These are phyloP conservation scores for Phytophthora sansomeana DNA, from an alignment of 352 stramenopile species.

Conservation along the genomic window DNA sequence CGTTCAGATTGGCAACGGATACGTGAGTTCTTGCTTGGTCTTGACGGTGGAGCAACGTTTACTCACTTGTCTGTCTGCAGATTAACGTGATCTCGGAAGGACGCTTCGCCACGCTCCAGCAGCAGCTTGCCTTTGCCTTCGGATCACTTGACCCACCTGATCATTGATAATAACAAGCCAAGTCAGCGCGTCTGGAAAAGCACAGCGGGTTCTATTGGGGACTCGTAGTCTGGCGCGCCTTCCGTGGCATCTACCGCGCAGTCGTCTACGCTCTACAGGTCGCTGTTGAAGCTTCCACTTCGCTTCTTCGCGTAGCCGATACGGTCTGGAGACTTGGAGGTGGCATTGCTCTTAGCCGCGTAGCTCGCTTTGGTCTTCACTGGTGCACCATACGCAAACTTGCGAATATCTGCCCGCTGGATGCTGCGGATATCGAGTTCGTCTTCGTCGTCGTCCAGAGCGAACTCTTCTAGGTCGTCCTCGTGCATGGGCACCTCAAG, in stretches of 20 bases:
- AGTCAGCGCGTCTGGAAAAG: background rate
- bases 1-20: slow-evolving; percentile 63
- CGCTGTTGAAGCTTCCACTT: slow-evolving; percentile 36
- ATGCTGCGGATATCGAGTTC: slow-evolving; percentile 50
- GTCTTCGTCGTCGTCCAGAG: slow-evolving; percentile 61
- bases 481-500: slow-evolving; percentile 81
- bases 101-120: slow-evolving; percentile 18
- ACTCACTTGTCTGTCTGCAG: slow-evolving; percentile 20
- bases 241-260: slow-evolving; percentile 9
- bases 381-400: slow-evolving; percentile 41
- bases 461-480: slow-evolving; percentile 83
- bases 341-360: slow-evolving; percentile 14
- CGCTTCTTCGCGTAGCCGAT: slow-evolving; percentile 31
- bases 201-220: slow-evolving; percentile 29
- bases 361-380: slow-evolving; percentile 26
- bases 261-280: slow-evolving; percentile 33
- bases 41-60: background rate
- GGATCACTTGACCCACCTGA: background rate
- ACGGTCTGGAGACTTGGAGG: slow-evolving; percentile 3
- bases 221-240: slow-evolving; percentile 1
- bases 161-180: slow-evolving; percentile 7
- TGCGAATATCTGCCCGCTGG: slow-evolving; percentile 45
- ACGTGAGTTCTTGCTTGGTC: slow-evolving; percentile 39
- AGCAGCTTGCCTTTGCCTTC: slow-evolving; percentile 13
- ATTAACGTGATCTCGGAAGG: slow-evolving; percentile 34